A percentile compares a stretch with the other conserved stretches of the same genome.
phyloP scores from a whole-genome alignment of 169 alveolate species.

The Cryptosporidium tyzzeri region DNA sequence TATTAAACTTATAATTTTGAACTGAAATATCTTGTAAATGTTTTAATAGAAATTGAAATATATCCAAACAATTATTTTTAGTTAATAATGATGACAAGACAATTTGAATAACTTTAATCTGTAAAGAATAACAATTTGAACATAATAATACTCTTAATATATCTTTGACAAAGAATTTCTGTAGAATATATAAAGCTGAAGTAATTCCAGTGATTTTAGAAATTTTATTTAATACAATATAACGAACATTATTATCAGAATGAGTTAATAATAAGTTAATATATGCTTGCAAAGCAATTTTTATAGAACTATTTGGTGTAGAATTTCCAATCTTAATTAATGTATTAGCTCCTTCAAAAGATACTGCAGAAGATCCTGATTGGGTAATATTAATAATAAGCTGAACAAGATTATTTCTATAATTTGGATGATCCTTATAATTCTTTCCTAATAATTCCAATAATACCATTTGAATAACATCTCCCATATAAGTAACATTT shows the following conservation, averaged over 20 bases:
- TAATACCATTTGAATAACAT: slow-evolving; percentile 88
- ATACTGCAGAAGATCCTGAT: slow-evolving; percentile 84
- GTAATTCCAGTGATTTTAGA: slow-evolving; percentile 63
- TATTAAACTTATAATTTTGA: not conserved
- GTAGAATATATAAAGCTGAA: slow-evolving; percentile 53
- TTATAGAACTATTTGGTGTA: slow-evolving; percentile 84
- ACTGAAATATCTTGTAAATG: slow-evolving; percentile 35
- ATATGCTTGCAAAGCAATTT: slow-evolving; percentile 85
- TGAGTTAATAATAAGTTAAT: slow-evolving; percentile 84
- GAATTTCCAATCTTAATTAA: slow-evolving; percentile 78
- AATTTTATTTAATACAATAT: slow-evolving; percentile 85
- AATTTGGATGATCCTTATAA: slow-evolving; percentile 87
- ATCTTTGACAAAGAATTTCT: slow-evolving; percentile 44
- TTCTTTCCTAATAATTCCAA: slow-evolving; percentile 89
- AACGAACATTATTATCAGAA: slow-evolving; percentile 89
- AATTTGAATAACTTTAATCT: slow-evolving; percentile 39
- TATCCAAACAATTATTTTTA: slow-evolving; percentile 64
- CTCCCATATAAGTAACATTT: slow-evolving; percentile 78
- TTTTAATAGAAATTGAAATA: slow-evolving; percentile 44
- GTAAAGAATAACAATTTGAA: slow-evolving; percentile 38
- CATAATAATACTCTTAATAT: slow-evolving; percentile 45
- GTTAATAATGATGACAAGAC: slow-evolving; percentile 22
- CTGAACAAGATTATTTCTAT: slow-evolving; percentile 83
- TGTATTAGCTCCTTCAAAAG: slow-evolving; percentile 92
- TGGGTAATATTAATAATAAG: slow-evolving; percentile 79